Conservation (phyloP, 208 protist species). For the Crithidia bombi region DNA sequence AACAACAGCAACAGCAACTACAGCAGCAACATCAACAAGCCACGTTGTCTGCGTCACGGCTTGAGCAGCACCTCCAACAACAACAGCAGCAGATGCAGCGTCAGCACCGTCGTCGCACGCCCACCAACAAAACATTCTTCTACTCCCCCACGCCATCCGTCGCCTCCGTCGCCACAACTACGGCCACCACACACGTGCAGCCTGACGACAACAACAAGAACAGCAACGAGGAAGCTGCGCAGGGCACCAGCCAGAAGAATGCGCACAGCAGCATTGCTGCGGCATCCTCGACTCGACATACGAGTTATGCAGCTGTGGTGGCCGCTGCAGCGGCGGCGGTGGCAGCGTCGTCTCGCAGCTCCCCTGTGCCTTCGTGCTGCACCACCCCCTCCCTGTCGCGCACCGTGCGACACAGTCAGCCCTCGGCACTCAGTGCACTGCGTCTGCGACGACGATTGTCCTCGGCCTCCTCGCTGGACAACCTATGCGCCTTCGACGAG, state of each 20-base stretch:
- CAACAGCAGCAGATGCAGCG: constrained; percentile 23
- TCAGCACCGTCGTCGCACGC: constrained; percentile 22
- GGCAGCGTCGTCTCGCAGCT: not conserved
- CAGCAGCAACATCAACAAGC: constrained; percentile 4
- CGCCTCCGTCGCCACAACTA: constrained; percentile 15
- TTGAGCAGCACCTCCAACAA: constrained; percentile 24
- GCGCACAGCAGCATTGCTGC: not conserved
- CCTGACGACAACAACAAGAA: constrained; percentile 2
- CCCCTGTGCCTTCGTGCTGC: not conserved
- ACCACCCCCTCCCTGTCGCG: not conserved
- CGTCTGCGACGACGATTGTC: constrained; percentile 3
- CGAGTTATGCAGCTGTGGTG: constrained; percentile 12
- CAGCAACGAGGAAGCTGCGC: not conserved
- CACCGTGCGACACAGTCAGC: not conserved
- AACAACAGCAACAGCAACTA: constrained; percentile 32
- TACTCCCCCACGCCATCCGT: constrained; percentile 31
- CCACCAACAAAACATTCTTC: constrained; percentile 26
- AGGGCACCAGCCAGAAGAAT: not conserved
- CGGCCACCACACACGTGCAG: not conserved
- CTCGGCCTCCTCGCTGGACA: not conserved
- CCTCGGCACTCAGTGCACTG: not conserved
- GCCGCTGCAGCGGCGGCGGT: not conserved
- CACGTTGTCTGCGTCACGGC: constrained; percentile 29
- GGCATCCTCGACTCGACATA: not conserved
- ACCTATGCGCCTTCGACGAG: not conserved